phyloP scores from a whole-genome alignment of 2,329 filamentous ascomycete species.

The Phyllosticta citriasiana region DNA sequence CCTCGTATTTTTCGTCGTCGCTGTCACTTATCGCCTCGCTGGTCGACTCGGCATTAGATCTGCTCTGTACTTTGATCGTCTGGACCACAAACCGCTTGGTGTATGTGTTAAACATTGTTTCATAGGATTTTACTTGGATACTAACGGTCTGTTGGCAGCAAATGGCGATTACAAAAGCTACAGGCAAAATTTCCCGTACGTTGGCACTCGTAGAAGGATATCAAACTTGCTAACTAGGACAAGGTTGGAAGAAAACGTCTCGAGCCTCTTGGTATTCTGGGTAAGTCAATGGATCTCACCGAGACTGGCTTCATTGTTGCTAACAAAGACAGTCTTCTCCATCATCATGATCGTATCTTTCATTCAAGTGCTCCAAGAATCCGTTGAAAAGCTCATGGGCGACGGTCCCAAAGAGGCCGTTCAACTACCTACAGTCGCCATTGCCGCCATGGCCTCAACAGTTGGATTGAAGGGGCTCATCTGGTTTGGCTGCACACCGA shows the following conservation, averaged over 20 bases:
- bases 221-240: not conserved
- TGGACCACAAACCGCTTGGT: slow-evolving; percentile 52
- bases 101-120: not conserved
- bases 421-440: slow-evolving; percentile 42
- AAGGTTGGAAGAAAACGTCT: slow-evolving; percentile 36
- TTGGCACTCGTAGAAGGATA: not conserved
- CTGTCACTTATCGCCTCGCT: slow-evolving; percentile 52
- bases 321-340: slow-evolving; percentile 32
- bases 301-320: too few species aligned
- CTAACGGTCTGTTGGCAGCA: slow-evolving; percentile 4
- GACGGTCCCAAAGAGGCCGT: slow-evolving; percentile 39
- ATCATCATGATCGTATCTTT: slow-evolving; percentile 51
- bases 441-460: slow-evolving; percentile 48
- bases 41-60: slow-evolving; percentile 51
- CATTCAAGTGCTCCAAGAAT: slow-evolving; percentile 50
- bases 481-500: slow-evolving; percentile 47
- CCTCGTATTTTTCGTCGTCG: slow-evolving; percentile 46
- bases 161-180: slow-evolving; percentile 44
- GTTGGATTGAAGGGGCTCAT: slow-evolving; percentile 51
- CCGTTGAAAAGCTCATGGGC: slow-evolving; percentile 47
- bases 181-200: slow-evolving; percentile 44
- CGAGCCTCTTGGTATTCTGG: slow-evolving; percentile 52
- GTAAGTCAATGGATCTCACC: slow-evolving; percentile 16
- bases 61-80: slow-evolving; percentile 51
- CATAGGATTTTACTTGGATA: not conserved